Base-by-base conservation (phyloP, 1,139 yeast genomes). In the Trichomonascaceae sp. region DNA sequence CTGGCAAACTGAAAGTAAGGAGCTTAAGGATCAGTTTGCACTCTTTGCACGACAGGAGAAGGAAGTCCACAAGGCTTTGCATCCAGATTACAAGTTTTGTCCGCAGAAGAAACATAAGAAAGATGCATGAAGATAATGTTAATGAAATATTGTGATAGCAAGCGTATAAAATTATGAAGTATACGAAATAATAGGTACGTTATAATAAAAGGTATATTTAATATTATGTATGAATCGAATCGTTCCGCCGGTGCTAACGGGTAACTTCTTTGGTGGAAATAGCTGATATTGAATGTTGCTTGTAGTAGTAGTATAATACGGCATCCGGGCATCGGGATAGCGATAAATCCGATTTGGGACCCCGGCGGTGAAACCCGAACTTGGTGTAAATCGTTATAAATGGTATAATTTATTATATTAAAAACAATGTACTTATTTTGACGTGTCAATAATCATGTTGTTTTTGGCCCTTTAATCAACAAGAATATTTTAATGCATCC, bases 51-150 rank as follows among this genome's bases (percentile, higher is more conserved):
- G 65, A 27, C 63, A 71, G 45, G 80, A 76, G 59, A 75, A 75
- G 63, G 71, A 67, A 41, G 66, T 74, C 18, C 80, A 77, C 60
- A 60, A 67, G 36, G 66, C 66, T 46, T 70, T 76, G 55, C 75
- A 73, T 60, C 81, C 81, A 2, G 71, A 70, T 50, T 77, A 77
- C 66, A 75, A 73, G 62, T 77, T 72, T 57, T 68, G 73, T 56
- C 79, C 78, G 1, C 74, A 72, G 55, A 69, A 68, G 63, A 65
- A 65, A 63, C 60, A 58, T 55, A 50, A 36, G 41, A 36, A 36
- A 36, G 41, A 36, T n/a, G 41, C 41, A 36, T 36, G 17, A 36
- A 36, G 41, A 36, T 36, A 36, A 36, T 36, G 41, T 36, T 36
- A 36, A 36, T 36, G 41, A 36, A 36, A 36, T 36, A 5, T 12